phyloP scores from a whole-genome alignment of 306 rosid species.

The Fragaria iinumae region DNA sequence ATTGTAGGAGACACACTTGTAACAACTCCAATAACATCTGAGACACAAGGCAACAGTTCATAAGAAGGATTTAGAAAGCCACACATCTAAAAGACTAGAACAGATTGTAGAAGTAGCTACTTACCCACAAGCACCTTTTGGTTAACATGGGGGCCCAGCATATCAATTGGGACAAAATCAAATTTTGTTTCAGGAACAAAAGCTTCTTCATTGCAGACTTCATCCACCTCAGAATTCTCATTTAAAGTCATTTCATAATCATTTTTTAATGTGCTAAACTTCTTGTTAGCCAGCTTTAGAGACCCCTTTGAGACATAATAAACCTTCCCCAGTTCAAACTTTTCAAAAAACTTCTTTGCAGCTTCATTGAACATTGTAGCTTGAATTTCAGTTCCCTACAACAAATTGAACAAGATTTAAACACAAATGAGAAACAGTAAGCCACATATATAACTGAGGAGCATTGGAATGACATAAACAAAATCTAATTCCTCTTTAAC shows the following conservation, averaged over 20 bases:
- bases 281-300: conserved; percentile 84
- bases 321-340: conserved; percentile 78
- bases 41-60: neutral
- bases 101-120: conserved; percentile 15
- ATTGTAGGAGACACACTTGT: conserved; percentile 78
- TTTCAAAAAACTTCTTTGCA: conserved; percentile 78
- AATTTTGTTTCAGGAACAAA: conserved; percentile 80
- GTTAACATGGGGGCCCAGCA: conserved; percentile 78
- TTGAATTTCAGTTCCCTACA: conserved; percentile 94
- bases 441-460: neutral
- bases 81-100: neutral
- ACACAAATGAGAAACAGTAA: neutral
- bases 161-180: conserved; percentile 73
- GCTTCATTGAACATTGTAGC: conserved; percentile 98
- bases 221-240: conserved; percentile 91
- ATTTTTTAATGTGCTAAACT: conserved; percentile 79
- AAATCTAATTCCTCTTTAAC: neutral
- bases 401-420: conserved; percentile 11
- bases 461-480: neutral
- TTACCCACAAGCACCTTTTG: conserved; percentile 77
- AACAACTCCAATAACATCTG: conserved; percentile 90
- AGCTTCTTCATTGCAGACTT: conserved; percentile 56
- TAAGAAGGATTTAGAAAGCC: neutral
- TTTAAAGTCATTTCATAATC: conserved; percentile 92
- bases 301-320: conserved; percentile 82